Evolutionary conservation across 2,329 filamentous ascomycete species (phyloP), one percentile per base, ranked within the genome.

Genomic region (Cytospora schulzeri): DNA sequence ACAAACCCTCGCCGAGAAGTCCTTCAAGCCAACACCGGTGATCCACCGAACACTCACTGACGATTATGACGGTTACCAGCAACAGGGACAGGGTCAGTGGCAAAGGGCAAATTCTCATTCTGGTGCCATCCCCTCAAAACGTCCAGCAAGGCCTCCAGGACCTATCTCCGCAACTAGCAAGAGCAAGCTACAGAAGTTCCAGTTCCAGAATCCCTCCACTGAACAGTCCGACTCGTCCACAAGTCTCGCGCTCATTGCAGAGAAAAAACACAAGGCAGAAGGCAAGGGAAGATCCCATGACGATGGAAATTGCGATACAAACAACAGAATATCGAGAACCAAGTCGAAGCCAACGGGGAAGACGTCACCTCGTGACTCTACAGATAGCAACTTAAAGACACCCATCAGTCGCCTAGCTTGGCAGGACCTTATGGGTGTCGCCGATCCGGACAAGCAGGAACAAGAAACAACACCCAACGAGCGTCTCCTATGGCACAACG

Each of bases 401-500:
- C 84, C 85, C 1, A 78, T 79, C 17, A 81, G 78, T 58, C 81
- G 81, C 60, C 72, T 88, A 60, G 81, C 82, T 54, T 85, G 87
- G 80, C 81, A 83, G 62, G 86, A 89, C 68, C 76, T 89, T 50
- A 79, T 86, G 68, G 83, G 81, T 65, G 77, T 78, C 60, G 72
- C 73, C 28, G 76, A 78, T 38, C 71, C 74, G 22, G 73, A 75
- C 41, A 80, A 83, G 58, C 76, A 82, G 15, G 77, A 83, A 17
- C 73, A 78, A 31, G 77, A 81, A 19, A 74, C 76, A 31, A 88
- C 87, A 15, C 88, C 88, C 3, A 84, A 84, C 68, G 87, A 89
- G 57, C 82, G 81, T 61, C 78, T 90, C 29, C 77, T 83, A 31
- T 90, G 88, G 88, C 80, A 87, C 67, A 83, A 81, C 63, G 80